phyloP scores from a whole-genome alignment of 2,329 filamentous ascomycete genomes.

The Aspergillus fumigatus region DNA sequence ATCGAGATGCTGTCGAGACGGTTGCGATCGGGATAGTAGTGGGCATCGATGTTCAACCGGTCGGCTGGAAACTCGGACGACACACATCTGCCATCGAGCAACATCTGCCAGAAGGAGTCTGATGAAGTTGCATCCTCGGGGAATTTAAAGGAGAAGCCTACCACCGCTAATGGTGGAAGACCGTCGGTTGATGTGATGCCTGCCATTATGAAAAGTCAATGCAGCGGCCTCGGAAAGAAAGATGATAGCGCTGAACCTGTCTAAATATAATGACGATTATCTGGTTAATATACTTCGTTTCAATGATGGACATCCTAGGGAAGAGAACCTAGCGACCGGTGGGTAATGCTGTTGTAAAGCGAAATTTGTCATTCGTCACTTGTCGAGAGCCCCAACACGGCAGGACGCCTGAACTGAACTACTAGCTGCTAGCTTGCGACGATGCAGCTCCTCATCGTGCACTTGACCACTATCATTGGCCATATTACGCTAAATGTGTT shows the following conservation, averaged over 20 bases:
- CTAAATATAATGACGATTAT: background rate
- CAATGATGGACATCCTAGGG: background rate
- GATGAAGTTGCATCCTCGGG: constrained; percentile 16
- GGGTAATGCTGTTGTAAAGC: background rate
- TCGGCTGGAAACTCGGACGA: constrained; percentile 19
- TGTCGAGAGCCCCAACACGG: background rate
- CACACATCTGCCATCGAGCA: constrained; percentile 15
- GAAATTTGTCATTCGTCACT: background rate
- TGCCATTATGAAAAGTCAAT: background rate
- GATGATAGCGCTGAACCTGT: background rate
- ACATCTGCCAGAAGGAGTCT: constrained; percentile 19
- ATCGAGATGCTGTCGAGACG: constrained; percentile 9
- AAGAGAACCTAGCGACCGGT: too few relatives aligned
- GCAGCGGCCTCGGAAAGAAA: background rate
- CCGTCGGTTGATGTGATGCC: background rate
- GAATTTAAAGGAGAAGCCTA: constrained; percentile 19
- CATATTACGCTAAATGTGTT: background rate
- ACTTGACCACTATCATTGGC: background rate
- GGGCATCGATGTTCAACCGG: constrained; percentile 21
- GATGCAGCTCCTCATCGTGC: background rate
- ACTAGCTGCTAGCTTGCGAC: too few relatives aligned
- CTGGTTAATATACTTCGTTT: background rate
- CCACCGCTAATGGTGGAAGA: constrained; percentile 16
- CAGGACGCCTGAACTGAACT: background rate
- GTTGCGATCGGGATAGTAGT: constrained; percentile 17